Evolutionary conservation across 2,329 filamentous ascomycete species (phyloP).

Genomic region (Fusarium graminum): DNA sequence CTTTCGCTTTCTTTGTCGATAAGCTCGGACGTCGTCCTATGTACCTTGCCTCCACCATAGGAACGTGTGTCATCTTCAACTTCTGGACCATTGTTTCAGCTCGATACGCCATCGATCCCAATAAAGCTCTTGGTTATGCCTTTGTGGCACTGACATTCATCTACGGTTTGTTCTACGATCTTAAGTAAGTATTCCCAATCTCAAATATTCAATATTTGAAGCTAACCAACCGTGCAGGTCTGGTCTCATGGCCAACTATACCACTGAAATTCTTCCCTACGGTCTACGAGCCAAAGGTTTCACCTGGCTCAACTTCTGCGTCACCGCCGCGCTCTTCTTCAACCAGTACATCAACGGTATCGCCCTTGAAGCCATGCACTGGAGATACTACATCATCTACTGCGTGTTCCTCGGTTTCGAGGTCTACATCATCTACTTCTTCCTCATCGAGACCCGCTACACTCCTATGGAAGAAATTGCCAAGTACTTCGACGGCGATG

Average conservation of each 20-base stretch:
- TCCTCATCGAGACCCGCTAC: conserved; percentile 28
- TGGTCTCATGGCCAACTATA: conserved; percentile 46
- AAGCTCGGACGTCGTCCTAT: conserved; percentile 32
- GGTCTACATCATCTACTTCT: conserved; percentile 34
- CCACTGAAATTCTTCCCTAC: conserved; percentile 48
- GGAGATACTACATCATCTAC: conserved; percentile 41
- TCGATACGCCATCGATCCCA: conserved; percentile 46
- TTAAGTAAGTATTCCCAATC: conserved; percentile 22
- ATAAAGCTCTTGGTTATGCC: conserved; percentile 28
- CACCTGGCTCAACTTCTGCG: conserved; percentile 37
- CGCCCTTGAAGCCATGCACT: conserved; percentile 24
- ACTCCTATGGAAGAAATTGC: conserved; percentile 29
- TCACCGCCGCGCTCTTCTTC: conserved; percentile 33
- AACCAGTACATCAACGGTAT: conserved; percentile 42
- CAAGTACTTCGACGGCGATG: conserved; percentile 18
- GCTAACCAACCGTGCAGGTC: conserved; percentile 42
- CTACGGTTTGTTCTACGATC: conserved; percentile 55
- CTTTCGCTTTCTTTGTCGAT: conserved; percentile 47
- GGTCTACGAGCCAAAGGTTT: conserved; percentile 40
- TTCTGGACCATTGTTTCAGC: conserved; percentile 42
- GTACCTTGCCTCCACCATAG: conserved; percentile 19
- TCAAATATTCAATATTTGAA: rapidly evolving
- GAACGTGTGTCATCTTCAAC: conserved; percentile 50
- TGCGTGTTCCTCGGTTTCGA: conserved; percentile 24
- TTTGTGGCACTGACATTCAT: conserved; percentile 56